Conservation (phyloP, 139 green algal genomes). For the Chlamydomonas sphaeroides region DNA sequence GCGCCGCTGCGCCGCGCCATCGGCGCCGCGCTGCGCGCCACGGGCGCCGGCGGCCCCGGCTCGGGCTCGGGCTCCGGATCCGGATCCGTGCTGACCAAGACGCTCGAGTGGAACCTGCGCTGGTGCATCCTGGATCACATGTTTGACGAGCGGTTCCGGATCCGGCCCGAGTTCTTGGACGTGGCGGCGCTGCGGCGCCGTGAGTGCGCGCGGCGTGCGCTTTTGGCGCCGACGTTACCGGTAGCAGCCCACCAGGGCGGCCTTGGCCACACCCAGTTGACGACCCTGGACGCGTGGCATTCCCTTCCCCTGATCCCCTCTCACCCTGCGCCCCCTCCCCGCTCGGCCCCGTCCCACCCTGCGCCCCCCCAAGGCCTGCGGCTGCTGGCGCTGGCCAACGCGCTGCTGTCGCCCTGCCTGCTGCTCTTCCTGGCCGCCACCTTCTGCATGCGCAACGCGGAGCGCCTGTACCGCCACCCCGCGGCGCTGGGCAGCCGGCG, state of each 20-base stretch:
- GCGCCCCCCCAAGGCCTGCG: constrained; percentile 41
- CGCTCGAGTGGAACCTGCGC: constrained; percentile 94
- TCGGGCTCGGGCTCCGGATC: neutral
- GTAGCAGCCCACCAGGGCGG: too few relatives aligned
- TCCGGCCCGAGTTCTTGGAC: constrained; percentile 49
- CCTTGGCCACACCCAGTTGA: too few relatives aligned
- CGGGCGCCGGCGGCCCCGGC: neutral
- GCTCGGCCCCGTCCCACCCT: neutral
- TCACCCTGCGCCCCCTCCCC: neutral
- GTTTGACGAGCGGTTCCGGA: constrained; percentile 87
- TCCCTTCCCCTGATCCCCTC: neutral
- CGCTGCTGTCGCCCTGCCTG: constrained; percentile 89
- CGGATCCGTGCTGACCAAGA: constrained; percentile 86
- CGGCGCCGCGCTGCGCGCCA: constrained; percentile 2
- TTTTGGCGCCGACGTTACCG: too few relatives aligned
- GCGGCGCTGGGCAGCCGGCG: constrained; percentile 48
- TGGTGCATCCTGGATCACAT: constrained; percentile 88
- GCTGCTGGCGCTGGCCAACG: constrained; percentile 71
- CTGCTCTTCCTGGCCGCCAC: constrained; percentile 93
- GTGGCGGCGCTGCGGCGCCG: constrained; percentile 34
- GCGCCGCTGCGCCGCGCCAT: constrained; percentile 25
- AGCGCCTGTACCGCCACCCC: constrained; percentile 93
- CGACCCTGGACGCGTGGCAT: too few relatives aligned
- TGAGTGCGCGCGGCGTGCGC: constrained; percentile 19
- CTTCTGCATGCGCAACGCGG: constrained; percentile 94